These are phyloP conservation scores for Hypoxylon intermedium DNA, from an alignment of 495 filamentous ascomycete species.

Conservation along the genomic window DNA sequence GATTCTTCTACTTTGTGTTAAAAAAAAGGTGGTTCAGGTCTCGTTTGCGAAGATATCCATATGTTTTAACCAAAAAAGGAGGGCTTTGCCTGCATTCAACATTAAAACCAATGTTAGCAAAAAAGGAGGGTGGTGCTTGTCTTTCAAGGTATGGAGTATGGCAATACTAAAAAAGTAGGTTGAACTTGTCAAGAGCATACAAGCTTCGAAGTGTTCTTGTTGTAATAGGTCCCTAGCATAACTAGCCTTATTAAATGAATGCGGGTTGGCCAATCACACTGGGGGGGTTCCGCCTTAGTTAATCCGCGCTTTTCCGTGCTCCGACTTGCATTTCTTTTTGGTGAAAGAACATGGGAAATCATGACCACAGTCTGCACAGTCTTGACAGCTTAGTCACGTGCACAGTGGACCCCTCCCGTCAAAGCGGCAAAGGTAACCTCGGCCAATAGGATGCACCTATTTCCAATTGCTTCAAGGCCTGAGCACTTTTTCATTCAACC, in stretches of 20 bases:
- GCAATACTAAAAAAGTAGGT: no score
- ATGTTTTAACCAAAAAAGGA: neutral
- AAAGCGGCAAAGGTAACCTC: slow-evolving; percentile 18
- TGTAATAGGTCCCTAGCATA: no score
- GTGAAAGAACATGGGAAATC: no score
- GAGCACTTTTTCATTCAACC: slow-evolving; percentile 47
- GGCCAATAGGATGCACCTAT: slow-evolving; percentile 40
- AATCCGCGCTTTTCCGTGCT: neutral
- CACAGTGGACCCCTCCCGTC: slow-evolving; percentile 1
- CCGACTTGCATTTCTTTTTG: no score
- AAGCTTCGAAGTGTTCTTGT: no score
- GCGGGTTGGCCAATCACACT: neutral
- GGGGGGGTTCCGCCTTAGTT: neutral
- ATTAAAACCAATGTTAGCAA: no score
- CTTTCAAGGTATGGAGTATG: no score
- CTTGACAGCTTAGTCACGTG: slow-evolving; percentile 27
- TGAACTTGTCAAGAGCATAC: no score
- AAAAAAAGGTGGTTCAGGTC: slow-evolving; percentile 11
- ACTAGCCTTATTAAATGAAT: neutral
- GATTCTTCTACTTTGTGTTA: slow-evolving; percentile 10
- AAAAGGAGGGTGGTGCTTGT: no score
- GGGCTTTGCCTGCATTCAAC: no score
- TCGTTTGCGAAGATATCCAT: slow-evolving; percentile 23
- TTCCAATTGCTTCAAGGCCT: slow-evolving; percentile 47
- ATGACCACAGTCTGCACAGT: no score